Percentiles rank a stretch among this genome's conserved stretches.
Evolutionary conservation across 495 filamentous ascomycete species (phyloP).

Genomic region (Hapsidospora chrysogenum): DNA sequence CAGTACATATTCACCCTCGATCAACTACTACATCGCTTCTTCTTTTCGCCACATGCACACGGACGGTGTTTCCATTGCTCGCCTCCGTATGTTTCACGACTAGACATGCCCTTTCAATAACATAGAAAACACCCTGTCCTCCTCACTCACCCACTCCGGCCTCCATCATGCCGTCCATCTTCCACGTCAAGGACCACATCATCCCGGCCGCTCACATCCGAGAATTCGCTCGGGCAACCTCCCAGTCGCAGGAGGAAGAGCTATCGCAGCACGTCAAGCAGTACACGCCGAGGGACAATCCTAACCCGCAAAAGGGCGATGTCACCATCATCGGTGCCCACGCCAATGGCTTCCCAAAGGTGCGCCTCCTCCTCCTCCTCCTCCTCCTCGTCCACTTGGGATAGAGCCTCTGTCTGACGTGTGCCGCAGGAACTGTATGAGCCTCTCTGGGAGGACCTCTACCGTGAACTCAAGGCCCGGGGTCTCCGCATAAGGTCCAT

Average conservation of each 20-base stretch:
- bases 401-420: background rate
- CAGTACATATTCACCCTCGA: too few species aligned
- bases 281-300: conserved; percentile 25
- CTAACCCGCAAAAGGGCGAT: conserved; percentile 23
- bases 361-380: conserved; percentile 7
- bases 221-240: conserved; percentile 51
- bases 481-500: conserved; percentile 59
- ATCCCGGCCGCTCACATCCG: conserved; percentile 53
- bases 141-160: background rate
- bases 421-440: conserved; percentile 63
- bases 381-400: too few species aligned
- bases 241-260: conserved; percentile 41
- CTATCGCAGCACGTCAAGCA: conserved; percentile 65
- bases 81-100: too few species aligned
- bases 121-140: too few species aligned
- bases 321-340: conserved; percentile 72
- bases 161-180: conserved; percentile 10
- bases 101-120: too few species aligned
- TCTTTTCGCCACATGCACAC: too few species aligned
- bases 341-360: conserved; percentile 85
- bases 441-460: conserved; percentile 68
- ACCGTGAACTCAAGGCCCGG: conserved; percentile 25
- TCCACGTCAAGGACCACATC: conserved; percentile 36
- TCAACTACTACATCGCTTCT: too few species aligned
- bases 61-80: too few species aligned